A percentile compares a stretch with the other conserved stretches of the same genome.
Conservation (phyloP, 2,329 filamentous ascomycete species). For the Hypocreales sp. region DNA sequence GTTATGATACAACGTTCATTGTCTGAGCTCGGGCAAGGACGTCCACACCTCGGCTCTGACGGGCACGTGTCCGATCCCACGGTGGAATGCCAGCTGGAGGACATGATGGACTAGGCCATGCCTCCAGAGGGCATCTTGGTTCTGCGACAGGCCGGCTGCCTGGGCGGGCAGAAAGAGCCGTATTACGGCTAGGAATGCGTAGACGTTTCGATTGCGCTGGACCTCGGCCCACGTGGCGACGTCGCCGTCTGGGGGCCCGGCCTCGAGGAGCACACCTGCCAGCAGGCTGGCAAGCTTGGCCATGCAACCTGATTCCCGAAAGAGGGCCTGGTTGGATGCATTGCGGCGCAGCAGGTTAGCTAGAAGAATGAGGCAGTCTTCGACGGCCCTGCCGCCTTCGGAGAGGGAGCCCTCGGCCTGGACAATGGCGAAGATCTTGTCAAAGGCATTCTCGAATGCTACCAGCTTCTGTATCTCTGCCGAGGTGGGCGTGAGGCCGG, state of each 20-base stretch:
- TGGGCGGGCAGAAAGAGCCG: conserved; percentile 73
- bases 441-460: conserved; percentile 88
- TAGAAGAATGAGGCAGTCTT: conserved; percentile 83
- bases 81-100: conserved; percentile 68
- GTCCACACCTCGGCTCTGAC: conserved; percentile 63
- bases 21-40: too few species aligned
- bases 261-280: conserved; percentile 35
- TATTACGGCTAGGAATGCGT: conserved; percentile 75
- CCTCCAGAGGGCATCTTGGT: conserved; percentile 76
- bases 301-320: conserved; percentile 79
- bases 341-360: conserved; percentile 82
- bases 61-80: conserved; percentile 46
- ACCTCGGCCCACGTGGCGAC: conserved; percentile 60
- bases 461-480: conserved; percentile 87
- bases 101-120: conserved; percentile 66
- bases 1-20: conserved; percentile 2
- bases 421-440: conserved; percentile 71
- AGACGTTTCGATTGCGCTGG: conserved; percentile 79
- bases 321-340: conserved; percentile 81
- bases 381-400: conserved; percentile 73
- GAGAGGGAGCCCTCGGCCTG: conserved; percentile 64
- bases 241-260: conserved; percentile 35
- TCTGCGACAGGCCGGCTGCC: conserved; percentile 65
- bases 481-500: conserved; percentile 73
- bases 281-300: conserved; percentile 56